Base-by-base conservation (phyloP, 2,329 filamentous ascomycete species). In the Alternaria brassicae region DNA sequence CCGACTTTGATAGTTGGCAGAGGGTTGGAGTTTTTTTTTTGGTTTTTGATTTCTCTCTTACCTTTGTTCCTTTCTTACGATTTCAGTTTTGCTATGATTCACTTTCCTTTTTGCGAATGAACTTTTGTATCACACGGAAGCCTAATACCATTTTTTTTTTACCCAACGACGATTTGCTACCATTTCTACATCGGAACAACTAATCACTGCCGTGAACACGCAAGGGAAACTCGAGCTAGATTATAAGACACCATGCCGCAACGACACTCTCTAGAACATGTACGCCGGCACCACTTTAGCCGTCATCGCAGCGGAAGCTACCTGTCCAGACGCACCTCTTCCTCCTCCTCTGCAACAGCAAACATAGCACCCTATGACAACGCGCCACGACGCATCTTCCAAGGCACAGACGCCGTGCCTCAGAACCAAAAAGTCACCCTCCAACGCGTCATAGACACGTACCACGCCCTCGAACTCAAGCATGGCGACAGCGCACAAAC, bases 321-420 rank as follows among this genome's bases (percentile, higher is more conserved):
- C 13, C 48, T 48, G 3, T 55, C 55, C 12, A 53, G 17, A 27
- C 48, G 48, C 30, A 30, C 49, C 6, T 53, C 48, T n/a, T 56
- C 25, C 41, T 5, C 12, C 34, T 34, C 48, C 45, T 15, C 17
- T 36, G 5, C 17, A 15, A 4, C 19, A 3, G 15, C 37, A 23
- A 10, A 39, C 40, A 39, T 39, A 39, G 2, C 30, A 39, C 6
- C 27, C 6, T 42, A 25, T 21, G 15, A 15, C 36, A 39, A 39
- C 17, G 36, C 17, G 8, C 19, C 19, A 40, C 37, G 19, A 19
- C 39, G 17, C 25, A 13, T 65, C 34, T 68, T 68, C 56, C 36
- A 66, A 45, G 65, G 65, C 42, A 68, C 65, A 36, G 65, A 68
- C 28, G 56, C 61, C 21, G 57, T 68, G 2, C 41, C 57, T n/a